Percentiles rank a stretch among this genome's conserved stretches.
Conservation (phyloP, 2,329 filamentous ascomycete genomes). For the Fusarium albidum region DNA sequence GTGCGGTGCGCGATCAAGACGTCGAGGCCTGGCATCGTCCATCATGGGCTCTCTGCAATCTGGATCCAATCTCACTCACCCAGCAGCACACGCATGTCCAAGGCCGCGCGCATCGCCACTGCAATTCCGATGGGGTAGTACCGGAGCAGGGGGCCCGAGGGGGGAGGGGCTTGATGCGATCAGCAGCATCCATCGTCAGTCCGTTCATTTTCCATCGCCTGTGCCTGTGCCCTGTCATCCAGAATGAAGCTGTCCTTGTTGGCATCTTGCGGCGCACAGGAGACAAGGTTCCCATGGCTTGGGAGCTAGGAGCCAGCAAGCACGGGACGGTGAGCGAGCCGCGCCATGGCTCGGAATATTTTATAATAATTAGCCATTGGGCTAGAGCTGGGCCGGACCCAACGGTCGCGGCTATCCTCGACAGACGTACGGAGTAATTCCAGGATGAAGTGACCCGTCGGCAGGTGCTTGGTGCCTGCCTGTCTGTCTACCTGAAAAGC, state of each 20-base stretch:
- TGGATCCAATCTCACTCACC: not conserved
- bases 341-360: slow-evolving; percentile 36
- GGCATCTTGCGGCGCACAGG: slow-evolving; percentile 8
- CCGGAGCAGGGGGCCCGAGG: not conserved
- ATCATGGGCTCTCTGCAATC: not conserved
- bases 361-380: slow-evolving; percentile 39
- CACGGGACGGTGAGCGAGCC: slow-evolving; percentile 27
- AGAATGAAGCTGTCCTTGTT: slow-evolving; percentile 11
- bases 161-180: slow-evolving; percentile 1
- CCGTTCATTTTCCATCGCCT: slow-evolving; percentile 17
- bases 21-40: not conserved
- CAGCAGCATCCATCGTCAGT: slow-evolving; percentile 13
- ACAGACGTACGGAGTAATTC: slow-evolving; percentile 21
- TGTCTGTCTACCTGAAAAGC: slow-evolving; percentile 13
- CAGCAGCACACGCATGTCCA: slow-evolving; percentile 3
- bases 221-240: slow-evolving; percentile 13
- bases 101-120: slow-evolving; percentile 16
- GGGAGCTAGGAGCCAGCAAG: slow-evolving; percentile 19
- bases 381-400: slow-evolving; percentile 17
- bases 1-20: not conserved
- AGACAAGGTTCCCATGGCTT: slow-evolving; percentile 24
- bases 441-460: slow-evolving; percentile 22
- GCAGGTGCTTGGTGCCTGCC: slow-evolving; percentile 15
- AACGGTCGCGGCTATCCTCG: slow-evolving; percentile 30
- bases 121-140: slow-evolving; percentile 13